Evolutionary conservation across 1,284 basidiomycete species (phyloP), one percentile per base, ranked within the genome.

Genomic region (Sporisorium scitamineum): DNA sequence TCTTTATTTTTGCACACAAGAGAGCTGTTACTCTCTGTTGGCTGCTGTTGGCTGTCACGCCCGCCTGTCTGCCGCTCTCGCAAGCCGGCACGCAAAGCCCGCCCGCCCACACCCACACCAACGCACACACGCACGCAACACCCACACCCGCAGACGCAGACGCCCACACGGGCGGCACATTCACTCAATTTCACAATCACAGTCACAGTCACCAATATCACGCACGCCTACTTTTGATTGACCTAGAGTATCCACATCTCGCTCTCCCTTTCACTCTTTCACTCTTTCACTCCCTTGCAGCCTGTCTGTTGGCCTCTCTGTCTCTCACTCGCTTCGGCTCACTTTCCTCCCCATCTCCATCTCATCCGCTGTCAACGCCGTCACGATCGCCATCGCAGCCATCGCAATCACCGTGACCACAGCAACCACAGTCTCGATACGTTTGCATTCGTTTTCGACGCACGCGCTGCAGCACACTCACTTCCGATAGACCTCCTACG

Each of bases 61-160:
- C 24, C 44, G 22, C 27, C 50, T 26, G 48, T 18, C 32, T 52
- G 47, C 47, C 29, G 27, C 47, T n/a, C 4, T 16, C 13, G 44
- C 24, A 26, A 50, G 29, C 48, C 27, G 48, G 48, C 48, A 50
- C 48, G 48, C 48, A 50, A 50, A 29, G 48, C 48, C 48, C 27
- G 29, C 27, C 52, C 37, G 2, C 31, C 37, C 14, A 18, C 54
- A 24, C 37, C 54, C 54, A 44, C n/a, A n/a, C n/a, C n/a, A n/a
- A n/a, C n/a, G n/a, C n/a, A n/a, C 26, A 52, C 50, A 52, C 16
- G 14, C 24, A 26, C 24, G 14, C 51, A 53, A 22, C 45, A 18
- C 52, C 39, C 53, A 41, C 52, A 54, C 47, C 2, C 47, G 29
- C 27, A 10, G 27, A 48, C 47, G 26, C 34, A 34, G 8, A 7